Evolutionary conservation across 148 eudicot genomes (phyloP), one percentile per base, ranked within the genome.

Genomic region (Rhododendron simsii): DNA sequence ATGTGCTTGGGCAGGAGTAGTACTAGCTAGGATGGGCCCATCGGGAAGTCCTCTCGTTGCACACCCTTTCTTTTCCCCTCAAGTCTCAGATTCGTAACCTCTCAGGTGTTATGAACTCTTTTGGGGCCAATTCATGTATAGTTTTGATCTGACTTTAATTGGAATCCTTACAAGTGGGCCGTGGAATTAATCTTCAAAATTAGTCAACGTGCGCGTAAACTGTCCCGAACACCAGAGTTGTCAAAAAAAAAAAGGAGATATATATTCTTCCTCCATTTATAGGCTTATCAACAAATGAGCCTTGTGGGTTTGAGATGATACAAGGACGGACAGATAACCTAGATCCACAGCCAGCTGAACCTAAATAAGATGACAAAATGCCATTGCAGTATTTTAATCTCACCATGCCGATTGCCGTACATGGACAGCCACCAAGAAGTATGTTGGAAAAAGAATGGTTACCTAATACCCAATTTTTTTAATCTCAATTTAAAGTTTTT

Each of bases 391-490:
- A 28, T 80, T 48, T 48, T 80, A n/a, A 5, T 13, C 41, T 12
- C 12, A 16, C 20, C 44, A 7, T 13, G 55, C 55, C 16, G 14
- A 51, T 13, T 50, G 82, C 82, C 15, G 82, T 39, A 80, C 33
- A 83, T 63, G 50, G 53, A 44, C 84, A 41, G 15, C 75, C n/a
- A 23, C 76, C 84, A 13, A 83, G 41, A 26, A 9, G 47, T 65
- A 67, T 83, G 85, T 67, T 26, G 77, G 85, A 23, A 63, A 63
- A 63, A 39, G 74, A 67, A 37, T 83, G 85, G 21, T 47, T 30
- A 16, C 14, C 33, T 65, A 20, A 67, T n/a, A 45, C 53, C 8
- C 30, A 83, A 26, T 15, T 45, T 67, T 67, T 53, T 2, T 13
- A 14, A 53, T 50, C 13, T 50, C 14, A 50, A 50, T 50, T 11